Evolutionary conservation across 495 filamentous ascomycete species (phyloP).

Genomic region (Acidomyces sp.): DNA sequence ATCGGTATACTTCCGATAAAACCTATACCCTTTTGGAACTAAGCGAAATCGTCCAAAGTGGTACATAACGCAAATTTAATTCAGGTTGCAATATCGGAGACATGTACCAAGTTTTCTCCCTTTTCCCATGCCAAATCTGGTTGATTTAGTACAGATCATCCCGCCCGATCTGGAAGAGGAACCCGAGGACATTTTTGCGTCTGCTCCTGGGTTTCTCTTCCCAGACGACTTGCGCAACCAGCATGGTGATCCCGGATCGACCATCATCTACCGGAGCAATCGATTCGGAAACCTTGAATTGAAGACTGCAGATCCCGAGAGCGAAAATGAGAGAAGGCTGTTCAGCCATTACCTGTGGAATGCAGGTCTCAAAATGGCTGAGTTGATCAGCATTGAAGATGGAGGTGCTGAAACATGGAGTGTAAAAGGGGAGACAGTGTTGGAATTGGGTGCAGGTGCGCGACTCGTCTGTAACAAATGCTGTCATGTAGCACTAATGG

Average conservation of each 20-base stretch:
- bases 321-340: slow-evolving; percentile 45
- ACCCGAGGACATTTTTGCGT: slow-evolving; percentile 55
- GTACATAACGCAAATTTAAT: too few relatives aligned
- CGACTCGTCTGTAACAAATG: neutral
- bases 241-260: slow-evolving; percentile 59
- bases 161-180: slow-evolving; percentile 10
- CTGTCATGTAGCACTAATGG: slow-evolving; percentile 9
- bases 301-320: slow-evolving; percentile 40
- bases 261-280: slow-evolving; percentile 48
- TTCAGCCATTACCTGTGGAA: slow-evolving; percentile 88
- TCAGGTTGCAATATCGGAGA: too few relatives aligned
- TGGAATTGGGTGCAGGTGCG: slow-evolving; percentile 52
- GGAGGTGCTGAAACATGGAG: slow-evolving; percentile 32
- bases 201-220: slow-evolving; percentile 57
- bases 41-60: too few relatives aligned
- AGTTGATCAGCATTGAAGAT: slow-evolving; percentile 41
- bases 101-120: neutral
- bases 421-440: slow-evolving; percentile 38
- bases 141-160: slow-evolving; percentile 14
- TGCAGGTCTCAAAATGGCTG: slow-evolving; percentile 57
- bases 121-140: slow-evolving; percentile 10
- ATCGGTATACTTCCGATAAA: too few relatives aligned
- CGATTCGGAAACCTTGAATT: slow-evolving; percentile 33
- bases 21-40: too few relatives aligned
- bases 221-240: slow-evolving; percentile 58